Base-by-base conservation (phyloP, 2,329 filamentous ascomycete genomes). In the Penicillium sp. region DNA sequence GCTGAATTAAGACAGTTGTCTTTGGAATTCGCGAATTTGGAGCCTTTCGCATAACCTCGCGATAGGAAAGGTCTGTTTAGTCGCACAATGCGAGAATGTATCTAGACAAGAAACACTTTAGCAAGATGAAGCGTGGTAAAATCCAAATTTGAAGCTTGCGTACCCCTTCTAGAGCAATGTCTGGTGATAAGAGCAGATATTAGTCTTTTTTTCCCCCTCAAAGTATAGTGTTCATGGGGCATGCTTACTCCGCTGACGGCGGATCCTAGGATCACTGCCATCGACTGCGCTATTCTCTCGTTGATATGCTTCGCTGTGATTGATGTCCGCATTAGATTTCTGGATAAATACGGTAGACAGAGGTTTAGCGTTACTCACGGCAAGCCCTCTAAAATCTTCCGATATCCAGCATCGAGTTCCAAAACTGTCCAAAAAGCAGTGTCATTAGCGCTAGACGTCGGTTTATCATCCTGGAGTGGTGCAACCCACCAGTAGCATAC, bases 141-240 rank as follows among this genome's bases (percentile, higher is more conserved):
- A 31, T 10, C 1, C 2, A 8, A 2, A 8, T 19, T 31, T 3
- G 6, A 29, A 21, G n/a, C 10, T 31, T 9, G 37, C 16, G 19
- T 39, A 49, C 48, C 22, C 48, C 48, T 26, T 49, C 48, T 41
- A 49, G 16, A 39, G 48, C 48, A 41, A 49, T 49, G 41, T 49
- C 48, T 49, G 22, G 26, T 26, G 1, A 29, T 26, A 33, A 27
- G 5, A 11, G 5, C 16, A 22, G 1, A 27, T 19, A 13, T 22
- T 39, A 41, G 37, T 41, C 35, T 11, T 10, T 21, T 41, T 4
- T 21, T 22, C n/a, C n/a, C n/a, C n/a, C 7, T 9, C 21, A n/a
- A 37, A n/a, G 6, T 16, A 37, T 9, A 16, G 7, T n/a, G 5
- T 37, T 37, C 35, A n/a, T 27, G 26, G 33, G 22, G 48, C 22